Conservation (phyloP, 2,329 filamentous ascomycete species). For the Corniculantispora saksenae region DNA sequence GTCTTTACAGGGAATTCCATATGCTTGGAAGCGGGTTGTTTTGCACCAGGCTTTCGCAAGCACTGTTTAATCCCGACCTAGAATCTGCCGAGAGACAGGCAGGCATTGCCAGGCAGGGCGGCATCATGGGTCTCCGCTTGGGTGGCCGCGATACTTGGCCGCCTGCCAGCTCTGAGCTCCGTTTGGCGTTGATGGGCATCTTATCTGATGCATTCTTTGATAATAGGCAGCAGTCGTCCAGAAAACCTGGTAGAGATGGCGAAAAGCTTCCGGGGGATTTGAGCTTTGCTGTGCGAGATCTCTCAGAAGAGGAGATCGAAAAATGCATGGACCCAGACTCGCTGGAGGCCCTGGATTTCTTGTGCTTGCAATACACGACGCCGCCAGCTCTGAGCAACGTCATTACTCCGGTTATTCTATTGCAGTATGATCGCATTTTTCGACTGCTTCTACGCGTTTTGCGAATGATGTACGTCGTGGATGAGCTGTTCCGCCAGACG, state of each 20-base stretch:
- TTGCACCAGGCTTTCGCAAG: conserved; percentile 74
- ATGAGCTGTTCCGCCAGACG: conserved; percentile 61
- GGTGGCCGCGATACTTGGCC: conserved; percentile 86
- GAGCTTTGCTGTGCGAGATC: conserved; percentile 81
- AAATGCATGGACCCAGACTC: conserved; percentile 80
- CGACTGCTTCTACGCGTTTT: conserved; percentile 74
- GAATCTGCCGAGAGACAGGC: conserved; percentile 73
- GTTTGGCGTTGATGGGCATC: conserved; percentile 83
- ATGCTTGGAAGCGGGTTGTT: conserved; percentile 85
- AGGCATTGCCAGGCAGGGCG: conserved; percentile 68
- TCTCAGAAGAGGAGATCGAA: conserved; percentile 76
- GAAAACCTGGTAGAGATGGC: conserved; percentile 28
- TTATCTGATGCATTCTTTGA: conserved; percentile 69
- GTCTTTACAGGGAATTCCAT: conserved; percentile 76
- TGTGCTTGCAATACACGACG: conserved; percentile 81
- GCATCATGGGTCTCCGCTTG: conserved; percentile 78
- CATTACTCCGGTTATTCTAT: conserved; percentile 68
- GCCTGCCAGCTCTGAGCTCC: conserved; percentile 89
- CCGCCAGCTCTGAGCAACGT: conserved; percentile 70
- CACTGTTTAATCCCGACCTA: conserved; percentile 81
- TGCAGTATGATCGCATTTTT: conserved; percentile 86
- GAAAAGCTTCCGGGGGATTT: conserved; percentile 63
- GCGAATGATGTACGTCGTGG: conserved; percentile 76
- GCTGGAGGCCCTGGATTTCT: conserved; percentile 88
- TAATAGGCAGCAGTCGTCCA: conserved; percentile 30